phyloP scores from a whole-genome alignment of 2,329 filamentous ascomycete genomes.

The Penicillium sp. region DNA sequence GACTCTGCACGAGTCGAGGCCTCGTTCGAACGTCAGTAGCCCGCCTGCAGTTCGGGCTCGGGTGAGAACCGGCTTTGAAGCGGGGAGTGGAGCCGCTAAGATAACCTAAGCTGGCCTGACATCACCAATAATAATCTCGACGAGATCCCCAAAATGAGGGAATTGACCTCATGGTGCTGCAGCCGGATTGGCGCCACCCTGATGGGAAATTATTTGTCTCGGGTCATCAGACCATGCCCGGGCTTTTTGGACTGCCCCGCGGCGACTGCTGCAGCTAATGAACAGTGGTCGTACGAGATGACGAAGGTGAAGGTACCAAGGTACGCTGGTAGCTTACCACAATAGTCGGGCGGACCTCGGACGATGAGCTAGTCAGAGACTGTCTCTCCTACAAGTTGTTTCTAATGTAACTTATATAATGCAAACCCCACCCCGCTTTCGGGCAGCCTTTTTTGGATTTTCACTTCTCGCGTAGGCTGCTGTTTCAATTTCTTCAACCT shows the following conservation, averaged over 20 bases:
- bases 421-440: not conserved
- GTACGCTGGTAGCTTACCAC: not conserved
- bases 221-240: constrained; percentile 7
- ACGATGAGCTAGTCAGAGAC: not conserved
- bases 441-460: not conserved
- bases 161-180: constrained; percentile 8
- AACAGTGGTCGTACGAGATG: not conserved
- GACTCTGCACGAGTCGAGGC: not conserved
- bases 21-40: not conserved
- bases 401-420: not conserved
- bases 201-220: not conserved
- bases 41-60: not conserved
- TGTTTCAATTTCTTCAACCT: not conserved
- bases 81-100: constrained; percentile 10
- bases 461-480: not conserved
- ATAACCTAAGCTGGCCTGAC: constrained; percentile 10
- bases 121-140: constrained; percentile 5
- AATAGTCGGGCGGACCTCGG: not conserved
- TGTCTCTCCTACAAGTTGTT: not conserved
- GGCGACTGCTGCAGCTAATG: constrained; percentile 1
- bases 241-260: not conserved
- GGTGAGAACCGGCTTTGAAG: not conserved
- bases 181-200: constrained; percentile 1
- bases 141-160: constrained; percentile 1
- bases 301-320: constrained; percentile 1